Evolutionary conservation across 305 asterid genomes (phyloP).

Genomic region (Rubia tinctorum): DNA sequence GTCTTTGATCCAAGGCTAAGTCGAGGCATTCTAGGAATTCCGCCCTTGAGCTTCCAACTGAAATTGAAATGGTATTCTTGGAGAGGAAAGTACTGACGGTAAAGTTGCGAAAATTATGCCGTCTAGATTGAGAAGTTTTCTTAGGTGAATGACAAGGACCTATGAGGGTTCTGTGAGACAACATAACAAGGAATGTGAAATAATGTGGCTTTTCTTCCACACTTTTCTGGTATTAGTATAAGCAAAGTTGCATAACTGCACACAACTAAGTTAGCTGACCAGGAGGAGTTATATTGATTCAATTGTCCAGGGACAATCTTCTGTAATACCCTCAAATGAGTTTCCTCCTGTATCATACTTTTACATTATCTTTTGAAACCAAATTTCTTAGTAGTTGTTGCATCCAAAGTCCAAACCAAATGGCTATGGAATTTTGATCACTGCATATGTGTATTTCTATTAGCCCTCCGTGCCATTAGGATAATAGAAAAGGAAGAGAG

Average conservation of each 20-base stretch:
- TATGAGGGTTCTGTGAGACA: constrained; percentile 2
- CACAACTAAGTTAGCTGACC: neutral
- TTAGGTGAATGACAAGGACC: neutral
- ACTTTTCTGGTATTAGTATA: neutral
- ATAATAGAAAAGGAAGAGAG: too few relatives aligned
- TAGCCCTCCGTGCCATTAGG: too few relatives aligned
- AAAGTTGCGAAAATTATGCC: constrained; percentile 15
- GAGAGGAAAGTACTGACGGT: constrained; percentile 69
- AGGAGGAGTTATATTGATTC: neutral
- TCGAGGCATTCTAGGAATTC: constrained; percentile 60
- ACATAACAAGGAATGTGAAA: neutral
- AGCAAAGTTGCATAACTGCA: neutral
- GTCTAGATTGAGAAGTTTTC: neutral
- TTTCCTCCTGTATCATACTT: neutral
- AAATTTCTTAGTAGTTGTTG: neutral
- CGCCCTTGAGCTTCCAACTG: constrained; percentile 82
- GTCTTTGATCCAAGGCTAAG: constrained; percentile 73
- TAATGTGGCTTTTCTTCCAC: neutral
- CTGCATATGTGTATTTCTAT: too few relatives aligned
- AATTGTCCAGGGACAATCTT: neutral
- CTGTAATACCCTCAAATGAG: neutral
- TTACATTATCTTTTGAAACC: neutral
- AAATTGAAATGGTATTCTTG: constrained; percentile 82
- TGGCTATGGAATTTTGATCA: neutral
- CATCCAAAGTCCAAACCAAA: neutral